These are phyloP conservation scores for Claviceps africana DNA, from an alignment of 2,329 filamentous ascomycete species.

Conservation along the genomic window DNA sequence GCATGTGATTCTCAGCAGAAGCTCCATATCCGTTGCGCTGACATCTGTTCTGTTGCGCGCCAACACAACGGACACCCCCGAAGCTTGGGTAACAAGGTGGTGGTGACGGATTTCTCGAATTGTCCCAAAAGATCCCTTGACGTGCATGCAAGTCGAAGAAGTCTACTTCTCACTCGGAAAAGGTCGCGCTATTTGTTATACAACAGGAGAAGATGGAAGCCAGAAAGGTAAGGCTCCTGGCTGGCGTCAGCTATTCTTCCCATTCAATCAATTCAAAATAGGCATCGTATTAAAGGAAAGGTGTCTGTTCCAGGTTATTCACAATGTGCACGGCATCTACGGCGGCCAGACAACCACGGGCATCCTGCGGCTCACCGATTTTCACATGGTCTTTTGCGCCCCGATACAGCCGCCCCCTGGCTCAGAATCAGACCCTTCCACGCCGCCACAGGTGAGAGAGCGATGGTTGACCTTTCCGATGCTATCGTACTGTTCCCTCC, in stretches of 20 bases:
- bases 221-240: slow-evolving; percentile 22
- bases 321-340: slow-evolving; percentile 47
- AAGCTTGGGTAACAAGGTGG: background rate
- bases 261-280: background rate
- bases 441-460: slow-evolving; percentile 37
- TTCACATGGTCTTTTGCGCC: slow-evolving; percentile 43
- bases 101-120: background rate
- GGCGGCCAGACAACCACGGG: slow-evolving; percentile 42
- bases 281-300: background rate
- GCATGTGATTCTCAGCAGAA: background rate
- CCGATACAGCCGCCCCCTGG: slow-evolving; percentile 20
- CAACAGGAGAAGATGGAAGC: slow-evolving; percentile 23
- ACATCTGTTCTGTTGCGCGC: background rate
- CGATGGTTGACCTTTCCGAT: slow-evolving; percentile 94
- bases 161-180: background rate
- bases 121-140: background rate
- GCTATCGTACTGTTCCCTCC: slow-evolving; percentile 65
- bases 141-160: background rate
- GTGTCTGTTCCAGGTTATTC: slow-evolving; percentile 25
- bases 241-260: background rate
- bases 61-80: slow-evolving; percentile 1
- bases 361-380: slow-evolving; percentile 46
- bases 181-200: background rate
- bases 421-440: slow-evolving; percentile 10
- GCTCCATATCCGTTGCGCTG: background rate